Base-by-base conservation (phyloP, 805 yeast genomes). In the Metschnikowia kunwiensis region DNA sequence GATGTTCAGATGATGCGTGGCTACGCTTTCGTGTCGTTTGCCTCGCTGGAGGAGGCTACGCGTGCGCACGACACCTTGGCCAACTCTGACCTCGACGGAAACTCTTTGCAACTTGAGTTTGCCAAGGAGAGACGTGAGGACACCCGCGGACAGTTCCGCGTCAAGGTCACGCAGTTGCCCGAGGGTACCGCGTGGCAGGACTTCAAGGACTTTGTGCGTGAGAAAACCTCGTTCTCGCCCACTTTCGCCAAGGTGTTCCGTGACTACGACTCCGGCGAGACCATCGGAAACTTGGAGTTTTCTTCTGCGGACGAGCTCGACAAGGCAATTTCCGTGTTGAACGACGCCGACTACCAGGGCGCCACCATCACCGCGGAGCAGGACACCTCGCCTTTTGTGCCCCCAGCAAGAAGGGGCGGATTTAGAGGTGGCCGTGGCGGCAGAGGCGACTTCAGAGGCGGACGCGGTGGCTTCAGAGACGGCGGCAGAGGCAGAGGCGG, bases 21-120 rank as follows among this genome's bases (percentile, higher is more conserved):
- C 27, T 85, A 80, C 55, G 97, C 94, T 17, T 89, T 86, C 59
- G 84, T 91, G 42, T 95, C 89, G 60, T 93, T 78, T 54, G 87
- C 78, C 58, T 75, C 73, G 46, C 71, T 77, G 28, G 80, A 73
- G 41, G 70, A 63, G 44, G 80, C 80, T 30, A 57, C 60, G 39
- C 62, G 58, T 40, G 81, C 82, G 6, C 64, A 68, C 43, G 71
- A 68, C 32, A 65, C 72, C 25, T 67, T 72, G 43, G 49, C 62
- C 44, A 70, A 66, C 41, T 54, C 67, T 45, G 68, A 70, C 13
- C 74, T 75, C 50, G 69, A 67, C 25, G 80, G 78, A 31, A 73
- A 70, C 51, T 58, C 65, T 17, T 60, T 76, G 44, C 72, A 65
- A 43, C 67, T 76, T 44, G 80, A 76, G 60, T 69, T 64, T 49